These are phyloP conservation scores for Euphorbia schlechtendalii DNA, from an alignment of 441 rosid genomes.

Conservation along the genomic window DNA sequence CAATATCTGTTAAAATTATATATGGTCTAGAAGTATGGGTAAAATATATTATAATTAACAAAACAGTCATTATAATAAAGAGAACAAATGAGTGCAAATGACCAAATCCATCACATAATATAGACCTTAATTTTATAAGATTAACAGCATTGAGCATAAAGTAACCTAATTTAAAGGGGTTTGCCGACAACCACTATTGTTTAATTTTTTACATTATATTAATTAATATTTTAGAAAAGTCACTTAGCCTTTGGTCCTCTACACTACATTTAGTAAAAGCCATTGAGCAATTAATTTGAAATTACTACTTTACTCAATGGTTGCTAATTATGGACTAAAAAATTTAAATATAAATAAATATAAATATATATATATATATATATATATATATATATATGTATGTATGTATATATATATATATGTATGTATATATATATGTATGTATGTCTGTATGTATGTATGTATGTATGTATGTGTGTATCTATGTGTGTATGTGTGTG, in stretches of 20 bases:
- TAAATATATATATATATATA: too few relatives aligned
- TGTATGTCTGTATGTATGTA: too few relatives aligned
- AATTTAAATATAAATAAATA: too few relatives aligned
- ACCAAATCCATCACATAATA: constrained; percentile 19
- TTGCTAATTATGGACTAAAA: constrained; percentile 5
- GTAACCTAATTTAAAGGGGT: constrained; percentile 23
- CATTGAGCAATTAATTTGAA: background rate
- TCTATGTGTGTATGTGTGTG: too few relatives aligned
- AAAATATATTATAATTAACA: constrained; percentile 2
- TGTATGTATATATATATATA: too few relatives aligned
- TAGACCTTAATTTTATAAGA: constrained; percentile 1
- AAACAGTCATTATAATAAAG: constrained; percentile 23
- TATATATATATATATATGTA: too few relatives aligned
- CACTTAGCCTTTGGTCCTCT: too few relatives aligned
- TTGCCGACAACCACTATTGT: constrained; percentile 50
- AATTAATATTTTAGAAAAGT: too few relatives aligned
- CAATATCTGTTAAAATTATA: background rate
- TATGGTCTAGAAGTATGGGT: constrained; percentile 8
- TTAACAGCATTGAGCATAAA: constrained; percentile 5
- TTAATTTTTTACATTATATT: background rate
- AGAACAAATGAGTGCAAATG: constrained; percentile 32
- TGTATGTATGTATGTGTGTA: too few relatives aligned
- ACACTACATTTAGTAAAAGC: too few relatives aligned
- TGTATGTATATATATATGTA: too few relatives aligned
- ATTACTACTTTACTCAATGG: background rate